Evolutionary conservation across 192 early-diverging fungal genomes (phyloP).

Genomic region (Coemansia sp.): DNA sequence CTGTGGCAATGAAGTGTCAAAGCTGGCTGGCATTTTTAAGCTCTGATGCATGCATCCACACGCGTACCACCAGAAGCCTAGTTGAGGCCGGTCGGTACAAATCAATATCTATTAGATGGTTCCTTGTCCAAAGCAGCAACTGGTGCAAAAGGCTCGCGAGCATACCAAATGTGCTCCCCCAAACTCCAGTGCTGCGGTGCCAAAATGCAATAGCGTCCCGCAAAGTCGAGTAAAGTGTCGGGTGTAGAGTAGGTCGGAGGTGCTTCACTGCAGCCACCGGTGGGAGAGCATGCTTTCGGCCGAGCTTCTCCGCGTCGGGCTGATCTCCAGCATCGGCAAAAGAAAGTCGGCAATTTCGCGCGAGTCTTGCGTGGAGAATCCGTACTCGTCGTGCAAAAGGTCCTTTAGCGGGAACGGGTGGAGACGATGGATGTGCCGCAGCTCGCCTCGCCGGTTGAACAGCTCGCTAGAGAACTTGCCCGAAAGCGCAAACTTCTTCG

Average conservation of each 20-base stretch:
- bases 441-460: conserved; percentile 84
- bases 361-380: conserved; percentile 64
- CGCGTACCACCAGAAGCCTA: too few relatives aligned
- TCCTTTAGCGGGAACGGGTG: conserved; percentile 76
- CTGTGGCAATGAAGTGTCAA: too few relatives aligned
- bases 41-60: too few relatives aligned
- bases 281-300: conserved; percentile 59
- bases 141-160: too few relatives aligned
- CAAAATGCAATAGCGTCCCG: too few relatives aligned
- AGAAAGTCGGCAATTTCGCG: conserved; percentile 76
- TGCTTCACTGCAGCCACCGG: conserved; percentile 52
- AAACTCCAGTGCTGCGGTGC: too few relatives aligned
- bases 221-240: neutral
- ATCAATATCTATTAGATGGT: too few relatives aligned
- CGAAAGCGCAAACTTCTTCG: conserved; percentile 68
- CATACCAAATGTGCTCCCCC: too few relatives aligned
- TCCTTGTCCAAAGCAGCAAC: too few relatives aligned
- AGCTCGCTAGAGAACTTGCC: conserved; percentile 83
- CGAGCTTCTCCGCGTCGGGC: conserved; percentile 54
- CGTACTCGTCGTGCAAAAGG: conserved; percentile 87
- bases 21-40: too few relatives aligned
- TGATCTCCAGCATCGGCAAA: conserved; percentile 72
- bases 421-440: conserved; percentile 84
- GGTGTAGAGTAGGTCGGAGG: too few relatives aligned
- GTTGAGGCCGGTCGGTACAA: too few relatives aligned